A percentile compares a stretch with the other conserved stretches of the same genome.
These are phyloP conservation scores for Beauveria pseudobassiana DNA, from an alignment of 2,329 filamentous ascomycete genomes.

Conservation along the genomic window DNA sequence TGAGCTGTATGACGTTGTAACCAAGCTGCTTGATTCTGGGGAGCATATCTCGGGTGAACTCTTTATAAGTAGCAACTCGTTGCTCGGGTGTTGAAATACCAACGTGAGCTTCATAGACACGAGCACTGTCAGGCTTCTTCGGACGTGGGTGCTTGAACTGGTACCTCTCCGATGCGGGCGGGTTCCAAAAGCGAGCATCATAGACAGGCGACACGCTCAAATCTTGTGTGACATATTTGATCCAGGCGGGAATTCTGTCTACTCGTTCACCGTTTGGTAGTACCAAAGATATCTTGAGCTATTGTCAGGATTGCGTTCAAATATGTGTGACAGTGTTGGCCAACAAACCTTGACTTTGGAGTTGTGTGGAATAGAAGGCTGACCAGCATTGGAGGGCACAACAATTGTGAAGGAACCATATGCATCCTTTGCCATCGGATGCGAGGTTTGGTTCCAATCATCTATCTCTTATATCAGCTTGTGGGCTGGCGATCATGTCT, in stretches of 20 bases:
- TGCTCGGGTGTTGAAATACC: constrained; percentile 91
- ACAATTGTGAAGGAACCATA: constrained; percentile 84
- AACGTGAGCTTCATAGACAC: constrained; percentile 98
- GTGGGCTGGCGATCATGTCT: neutral
- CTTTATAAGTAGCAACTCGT: constrained; percentile 88
- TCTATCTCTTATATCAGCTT: constrained; percentile 41
- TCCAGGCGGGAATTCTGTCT: constrained; percentile 91
- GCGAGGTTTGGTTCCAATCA: constrained; percentile 74
- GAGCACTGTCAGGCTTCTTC: constrained; percentile 74
- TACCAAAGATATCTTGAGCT: constrained; percentile 67
- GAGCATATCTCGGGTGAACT: constrained; percentile 89
- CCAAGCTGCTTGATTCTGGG: constrained; percentile 83
- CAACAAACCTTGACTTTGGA: constrained; percentile 82
- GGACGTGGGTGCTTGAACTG: constrained; percentile 77
- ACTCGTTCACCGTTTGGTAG: constrained; percentile 71
- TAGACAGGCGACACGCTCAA: constrained; percentile 83
- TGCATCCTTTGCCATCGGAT: constrained; percentile 78
- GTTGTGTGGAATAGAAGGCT: constrained; percentile 79
- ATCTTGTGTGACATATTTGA: constrained; percentile 94
- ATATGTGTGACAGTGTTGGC: neutral
- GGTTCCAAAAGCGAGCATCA: constrained; percentile 96
- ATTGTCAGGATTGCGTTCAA: neutral
- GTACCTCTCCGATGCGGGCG: constrained; percentile 68
- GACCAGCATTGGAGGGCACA: constrained; percentile 64
- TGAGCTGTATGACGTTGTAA: constrained; percentile 96